phyloP scores from a whole-genome alignment of 2,329 filamentous ascomycete genomes.

The Colletotrichum sansevieriae region DNA sequence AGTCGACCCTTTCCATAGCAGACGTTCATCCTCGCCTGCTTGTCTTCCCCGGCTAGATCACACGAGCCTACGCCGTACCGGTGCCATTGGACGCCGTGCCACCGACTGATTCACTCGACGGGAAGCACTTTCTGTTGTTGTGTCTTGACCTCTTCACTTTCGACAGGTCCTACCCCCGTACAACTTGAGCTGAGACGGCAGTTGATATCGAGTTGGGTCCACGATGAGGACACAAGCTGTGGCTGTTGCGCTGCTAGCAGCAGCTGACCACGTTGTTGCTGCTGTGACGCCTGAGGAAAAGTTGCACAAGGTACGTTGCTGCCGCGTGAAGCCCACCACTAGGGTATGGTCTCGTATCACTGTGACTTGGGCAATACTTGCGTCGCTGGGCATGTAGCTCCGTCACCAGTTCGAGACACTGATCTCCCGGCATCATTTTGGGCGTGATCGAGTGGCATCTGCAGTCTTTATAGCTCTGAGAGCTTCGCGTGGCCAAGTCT shows the following conservation, averaged over 20 bases:
- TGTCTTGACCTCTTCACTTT: background rate
- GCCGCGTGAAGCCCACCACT: background rate
- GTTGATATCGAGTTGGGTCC: background rate
- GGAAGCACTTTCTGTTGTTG: background rate
- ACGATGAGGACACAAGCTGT: slow-evolving; percentile 34
- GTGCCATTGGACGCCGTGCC: slow-evolving; percentile 10
- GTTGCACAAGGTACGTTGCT: slow-evolving; percentile 37
- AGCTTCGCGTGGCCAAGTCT: background rate
- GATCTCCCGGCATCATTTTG: background rate
- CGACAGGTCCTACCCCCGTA: background rate
- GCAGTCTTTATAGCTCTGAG: background rate
- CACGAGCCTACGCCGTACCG: background rate
- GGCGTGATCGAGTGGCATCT: background rate
- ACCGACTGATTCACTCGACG: slow-evolving; percentile 1
- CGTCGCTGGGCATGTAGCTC: background rate
- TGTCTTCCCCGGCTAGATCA: background rate
- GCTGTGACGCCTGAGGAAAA: slow-evolving; percentile 10
- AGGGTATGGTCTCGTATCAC: background rate
- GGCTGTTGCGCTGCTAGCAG: slow-evolving; percentile 28
- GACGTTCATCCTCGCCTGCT: slow-evolving; percentile 4
- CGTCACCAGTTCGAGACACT: background rate
- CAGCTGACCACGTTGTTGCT: slow-evolving; percentile 28
- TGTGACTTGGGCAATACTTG: background rate
- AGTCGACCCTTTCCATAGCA: background rate
- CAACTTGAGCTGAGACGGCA: background rate